Evolutionary conservation across 305 asterid species (phyloP).

Genomic region (Petunia hybrid): DNA sequence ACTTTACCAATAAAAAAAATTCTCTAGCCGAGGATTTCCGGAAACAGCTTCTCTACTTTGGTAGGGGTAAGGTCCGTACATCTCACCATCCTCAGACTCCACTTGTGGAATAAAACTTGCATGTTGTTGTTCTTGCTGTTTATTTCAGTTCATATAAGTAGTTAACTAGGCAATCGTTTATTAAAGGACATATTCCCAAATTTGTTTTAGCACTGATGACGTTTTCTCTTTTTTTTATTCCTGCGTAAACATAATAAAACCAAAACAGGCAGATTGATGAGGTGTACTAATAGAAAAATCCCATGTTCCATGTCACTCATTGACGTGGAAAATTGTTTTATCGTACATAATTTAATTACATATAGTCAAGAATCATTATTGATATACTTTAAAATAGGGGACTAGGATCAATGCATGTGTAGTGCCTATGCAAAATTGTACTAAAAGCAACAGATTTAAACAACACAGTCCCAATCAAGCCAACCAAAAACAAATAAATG

Average conservation of each 20-base stretch:
- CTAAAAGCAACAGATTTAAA: conserved; percentile 23
- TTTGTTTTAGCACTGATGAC: background rate
- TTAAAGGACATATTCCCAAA: too few species aligned
- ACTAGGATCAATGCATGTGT: conserved; percentile 27
- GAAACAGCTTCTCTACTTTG: too few species aligned
- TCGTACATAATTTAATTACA: background rate
- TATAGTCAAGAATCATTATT: background rate
- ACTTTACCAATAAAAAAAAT: too few species aligned
- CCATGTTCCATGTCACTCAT: conserved; percentile 30
- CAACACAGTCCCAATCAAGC: conserved; percentile 41
- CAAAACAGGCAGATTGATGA: conserved; percentile 23
- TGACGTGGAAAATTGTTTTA: conserved; percentile 26
- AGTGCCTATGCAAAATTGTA: background rate
- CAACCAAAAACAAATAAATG: conserved; percentile 45
- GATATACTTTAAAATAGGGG: background rate
- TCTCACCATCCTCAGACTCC: too few species aligned
- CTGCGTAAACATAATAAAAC: background rate
- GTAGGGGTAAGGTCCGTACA: too few species aligned
- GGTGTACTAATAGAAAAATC: background rate
- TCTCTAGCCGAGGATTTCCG: too few species aligned
- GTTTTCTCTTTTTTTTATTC: background rate
- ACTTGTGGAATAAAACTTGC: too few species aligned
- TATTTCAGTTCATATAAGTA: background rate
- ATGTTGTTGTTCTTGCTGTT: too few species aligned
- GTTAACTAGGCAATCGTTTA: background rate